Conservation (phyloP, 805 yeast species). For the Schwanniomyces sp. region DNA sequence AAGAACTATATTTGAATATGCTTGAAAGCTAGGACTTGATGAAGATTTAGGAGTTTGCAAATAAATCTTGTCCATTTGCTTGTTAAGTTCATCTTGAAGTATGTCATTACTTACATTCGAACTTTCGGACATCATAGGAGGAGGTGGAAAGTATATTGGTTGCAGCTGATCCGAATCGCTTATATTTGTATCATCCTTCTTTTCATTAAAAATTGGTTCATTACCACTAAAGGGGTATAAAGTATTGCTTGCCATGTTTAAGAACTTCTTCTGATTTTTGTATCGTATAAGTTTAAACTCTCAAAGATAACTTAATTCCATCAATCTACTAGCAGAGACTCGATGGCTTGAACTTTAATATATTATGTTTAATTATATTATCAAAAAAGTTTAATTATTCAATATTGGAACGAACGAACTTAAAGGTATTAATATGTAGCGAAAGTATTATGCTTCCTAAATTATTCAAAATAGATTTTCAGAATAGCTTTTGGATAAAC, state of each 20-base stretch:
- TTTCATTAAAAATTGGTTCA: background rate
- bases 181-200: background rate
- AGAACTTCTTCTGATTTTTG: background rate
- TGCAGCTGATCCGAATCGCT: background rate
- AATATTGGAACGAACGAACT: background rate
- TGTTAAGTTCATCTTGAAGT: background rate
- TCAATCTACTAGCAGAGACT: background rate
- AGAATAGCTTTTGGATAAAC: background rate
- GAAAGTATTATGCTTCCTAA: background rate
- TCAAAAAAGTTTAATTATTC: background rate
- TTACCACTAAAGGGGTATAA: background rate
- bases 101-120: background rate
- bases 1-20: background rate
- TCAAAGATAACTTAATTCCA: background rate
- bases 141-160: background rate
- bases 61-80: conserved; percentile 4
- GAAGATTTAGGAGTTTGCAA: conserved; percentile 5
- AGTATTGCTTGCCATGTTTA: background rate
- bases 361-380: background rate
- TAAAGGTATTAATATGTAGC: background rate
- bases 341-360: background rate
- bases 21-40: conserved; percentile 4
- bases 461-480: background rate
- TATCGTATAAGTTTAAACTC: background rate
- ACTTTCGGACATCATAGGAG: background rate